A percentile compares a stretch with the other conserved stretches of the same genome.
Evolutionary conservation across 2,329 filamentous ascomycete genomes (phyloP).

Genomic region (Parastagonospora nodorum): DNA sequence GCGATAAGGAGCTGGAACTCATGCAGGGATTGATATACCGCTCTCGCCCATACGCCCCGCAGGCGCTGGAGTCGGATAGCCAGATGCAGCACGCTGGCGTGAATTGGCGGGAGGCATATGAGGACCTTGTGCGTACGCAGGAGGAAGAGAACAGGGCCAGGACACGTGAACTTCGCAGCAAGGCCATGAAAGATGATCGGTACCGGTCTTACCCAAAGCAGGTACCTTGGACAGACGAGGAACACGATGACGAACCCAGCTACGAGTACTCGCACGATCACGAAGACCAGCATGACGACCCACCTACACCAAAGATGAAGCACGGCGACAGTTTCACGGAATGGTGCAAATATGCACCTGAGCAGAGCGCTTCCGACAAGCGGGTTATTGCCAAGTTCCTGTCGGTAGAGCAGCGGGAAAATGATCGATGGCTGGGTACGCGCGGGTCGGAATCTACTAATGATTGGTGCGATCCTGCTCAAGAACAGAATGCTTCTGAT

Average conservation of each 20-base stretch:
- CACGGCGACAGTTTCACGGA: constrained; percentile 9
- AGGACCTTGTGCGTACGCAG: constrained; percentile 59
- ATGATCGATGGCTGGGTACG: too few relatives aligned
- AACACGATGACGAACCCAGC: constrained; percentile 33
- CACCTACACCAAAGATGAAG: constrained; percentile 31
- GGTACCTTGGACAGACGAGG: constrained; percentile 17
- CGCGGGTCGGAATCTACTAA: too few relatives aligned
- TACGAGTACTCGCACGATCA: constrained; percentile 42
- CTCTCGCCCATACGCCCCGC: constrained; percentile 55
- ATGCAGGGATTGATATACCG: neutral
- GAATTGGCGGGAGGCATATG: constrained; percentile 63
- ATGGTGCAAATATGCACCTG: neutral
- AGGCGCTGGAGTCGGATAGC: constrained; percentile 57
- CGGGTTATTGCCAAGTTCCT: neutral
- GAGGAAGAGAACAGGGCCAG: constrained; percentile 7
- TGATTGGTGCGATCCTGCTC: neutral
- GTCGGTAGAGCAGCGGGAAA: neutral
- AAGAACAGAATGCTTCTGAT: neutral
- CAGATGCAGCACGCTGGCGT: constrained; percentile 42
- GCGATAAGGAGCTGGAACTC: constrained; percentile 1
- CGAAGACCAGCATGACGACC: constrained; percentile 42
- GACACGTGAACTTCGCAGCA: too few relatives aligned
- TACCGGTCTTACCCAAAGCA: constrained; percentile 12
- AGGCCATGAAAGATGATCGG: neutral
- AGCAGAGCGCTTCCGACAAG: neutral